Evolutionary conservation across 495 filamentous ascomycete species (phyloP).

Genomic region (Xylaria intraflava): DNA sequence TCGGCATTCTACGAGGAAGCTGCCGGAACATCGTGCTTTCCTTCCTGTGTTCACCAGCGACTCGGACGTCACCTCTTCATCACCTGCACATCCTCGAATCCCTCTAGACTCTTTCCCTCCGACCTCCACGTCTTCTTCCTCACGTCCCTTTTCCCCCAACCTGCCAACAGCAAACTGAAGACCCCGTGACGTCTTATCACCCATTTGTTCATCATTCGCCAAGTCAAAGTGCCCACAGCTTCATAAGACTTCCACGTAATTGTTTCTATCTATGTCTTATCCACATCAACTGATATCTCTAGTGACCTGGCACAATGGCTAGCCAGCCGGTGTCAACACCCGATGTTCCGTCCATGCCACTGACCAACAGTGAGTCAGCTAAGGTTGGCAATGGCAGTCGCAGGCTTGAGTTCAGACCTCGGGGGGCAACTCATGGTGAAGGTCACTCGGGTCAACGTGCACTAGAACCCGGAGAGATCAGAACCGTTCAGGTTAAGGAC

Average conservation of each 20-base stretch:
- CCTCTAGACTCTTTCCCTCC: too few species aligned
- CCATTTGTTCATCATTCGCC: neutral
- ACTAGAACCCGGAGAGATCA: slow-evolving; percentile 1
- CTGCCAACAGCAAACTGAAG: neutral
- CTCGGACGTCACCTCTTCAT: too few species aligned
- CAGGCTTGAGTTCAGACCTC: neutral
- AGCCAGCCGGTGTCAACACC: neutral
- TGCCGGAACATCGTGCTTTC: too few species aligned
- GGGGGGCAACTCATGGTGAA: neutral
- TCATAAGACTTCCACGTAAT: neutral
- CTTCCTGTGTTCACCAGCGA: too few species aligned
- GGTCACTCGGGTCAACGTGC: neutral
- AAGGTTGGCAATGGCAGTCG: neutral
- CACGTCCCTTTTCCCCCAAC: neutral
- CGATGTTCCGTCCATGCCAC: neutral
- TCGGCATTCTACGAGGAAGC: too few species aligned
- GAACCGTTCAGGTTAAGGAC: neutral
- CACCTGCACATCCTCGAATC: too few species aligned
- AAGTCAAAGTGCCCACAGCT: neutral
- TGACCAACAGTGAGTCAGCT: neutral
- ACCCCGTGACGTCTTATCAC: neutral
- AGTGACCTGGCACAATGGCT: neutral
- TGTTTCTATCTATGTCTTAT: neutral
- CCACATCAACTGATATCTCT: neutral
- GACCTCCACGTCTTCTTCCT: neutral